Base-by-base conservation (phyloP, 805 yeast species). In the Metschnikowia similis region DNA sequence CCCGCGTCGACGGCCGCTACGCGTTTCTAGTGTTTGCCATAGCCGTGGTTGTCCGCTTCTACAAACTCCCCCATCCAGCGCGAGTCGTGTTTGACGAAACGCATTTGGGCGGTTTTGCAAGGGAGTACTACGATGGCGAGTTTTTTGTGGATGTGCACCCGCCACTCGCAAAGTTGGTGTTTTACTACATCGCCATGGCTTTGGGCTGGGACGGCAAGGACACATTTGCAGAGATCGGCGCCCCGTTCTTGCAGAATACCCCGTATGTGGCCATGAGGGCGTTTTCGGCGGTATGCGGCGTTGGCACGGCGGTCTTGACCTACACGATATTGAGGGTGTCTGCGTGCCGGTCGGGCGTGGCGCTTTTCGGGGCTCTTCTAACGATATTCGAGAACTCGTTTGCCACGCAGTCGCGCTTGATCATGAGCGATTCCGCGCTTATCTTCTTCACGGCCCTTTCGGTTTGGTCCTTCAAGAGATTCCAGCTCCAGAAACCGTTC, bases 71-170 rank as follows among this genome's bases (percentile, higher is more conserved):
- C 1, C 42, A 49, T 4, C 81, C 81, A 1, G 49, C 58, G 8
- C 59, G 63, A n/a, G 75, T 77, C 17, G 73, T 76, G n/a, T 75
- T 75, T 54, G 81, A 76, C 56, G 83, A 80, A 53, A 66, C 66
- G 1, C 77, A 75, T 52, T 64, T 72, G 36, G 73, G 75, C 6
- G 66, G 67, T 1, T 72, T 64, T 55, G 70, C 73, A 8, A 57
- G 64, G 39, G 68, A 73, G 35, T 82, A 82, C 64, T 74, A 74
- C 55, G 70, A 70, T 46, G 87, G 88, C 26, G 72, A 76, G 37
- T 84, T 81, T 63, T 85, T 83, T 65, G 71, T 85, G 57, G 90
- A 84, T 58, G 84, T 84, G 28, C 85, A 85, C 55, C 91, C 92
- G 9, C 91, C 92, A 4, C 67, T 86, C 46, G 83, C 79, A 35